A percentile compares a stretch with the other conserved stretches of the same genome.
phyloP scores from a whole-genome alignment of 257 asterid species.

The Nemophila menziesii region DNA sequence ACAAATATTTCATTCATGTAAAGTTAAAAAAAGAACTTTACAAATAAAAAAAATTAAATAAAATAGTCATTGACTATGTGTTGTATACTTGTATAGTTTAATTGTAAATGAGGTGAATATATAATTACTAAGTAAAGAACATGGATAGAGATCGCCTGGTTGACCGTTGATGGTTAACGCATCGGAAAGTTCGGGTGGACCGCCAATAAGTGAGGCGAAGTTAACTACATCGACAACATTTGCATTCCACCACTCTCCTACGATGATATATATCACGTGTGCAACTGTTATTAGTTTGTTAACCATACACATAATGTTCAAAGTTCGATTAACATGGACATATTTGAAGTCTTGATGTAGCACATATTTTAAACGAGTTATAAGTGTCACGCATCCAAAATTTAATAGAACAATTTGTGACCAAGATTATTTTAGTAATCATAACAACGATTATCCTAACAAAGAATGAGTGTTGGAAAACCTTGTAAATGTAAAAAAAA shows the following conservation, averaged over 20 bases:
- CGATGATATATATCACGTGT: not conserved
- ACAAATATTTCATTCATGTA: not conserved
- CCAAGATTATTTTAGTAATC: no score
- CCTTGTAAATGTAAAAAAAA: no score
- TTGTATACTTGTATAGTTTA: not conserved
- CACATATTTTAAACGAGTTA: no score
- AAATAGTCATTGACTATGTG: no score
- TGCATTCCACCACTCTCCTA: slow-evolving; percentile 80
- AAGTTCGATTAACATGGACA: not conserved
- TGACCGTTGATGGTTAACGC: slow-evolving; percentile 69
- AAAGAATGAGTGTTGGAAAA: no score
- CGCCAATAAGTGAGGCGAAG: slow-evolving; percentile 32
- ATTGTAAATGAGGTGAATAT: not conserved
- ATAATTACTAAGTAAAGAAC: slow-evolving; percentile 43
- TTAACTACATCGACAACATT: slow-evolving; percentile 44
- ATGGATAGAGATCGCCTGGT: slow-evolving; percentile 52
- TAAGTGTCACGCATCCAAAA: no score
- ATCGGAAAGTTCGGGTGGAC: slow-evolving; percentile 41
- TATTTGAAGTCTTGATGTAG: no score
- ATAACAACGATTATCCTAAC: no score
- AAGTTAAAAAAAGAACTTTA: no score
- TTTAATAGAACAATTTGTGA: no score
- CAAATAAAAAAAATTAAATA: not conserved
- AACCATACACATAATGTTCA: not conserved
- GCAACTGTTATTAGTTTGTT: not conserved